A percentile compares a stretch with the other conserved stretches of the same genome.
phyloP scores from a whole-genome alignment of 1,284 basidiomycete species.

The Puccinia polysora region DNA sequence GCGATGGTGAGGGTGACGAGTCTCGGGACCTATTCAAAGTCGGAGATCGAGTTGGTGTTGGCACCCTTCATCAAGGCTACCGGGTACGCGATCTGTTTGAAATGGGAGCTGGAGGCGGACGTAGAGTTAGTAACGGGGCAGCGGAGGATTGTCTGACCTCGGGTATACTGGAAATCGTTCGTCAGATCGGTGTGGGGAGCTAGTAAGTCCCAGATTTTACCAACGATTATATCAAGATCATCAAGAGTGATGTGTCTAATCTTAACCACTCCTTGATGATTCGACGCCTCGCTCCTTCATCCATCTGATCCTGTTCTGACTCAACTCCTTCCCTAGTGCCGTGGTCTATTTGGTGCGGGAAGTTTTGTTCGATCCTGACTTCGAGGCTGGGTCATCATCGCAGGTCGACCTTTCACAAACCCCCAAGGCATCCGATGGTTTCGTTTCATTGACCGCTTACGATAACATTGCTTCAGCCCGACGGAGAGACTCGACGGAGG shows the following conservation, averaged over 20 bases:
- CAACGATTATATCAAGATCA: too few species aligned
- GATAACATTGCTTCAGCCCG: constrained; percentile 44
- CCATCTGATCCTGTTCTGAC: neutral
- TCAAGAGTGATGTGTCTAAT: too few species aligned
- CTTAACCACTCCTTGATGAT: neutral
- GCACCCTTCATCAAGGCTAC: constrained; percentile 39
- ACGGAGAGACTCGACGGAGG: constrained; percentile 21
- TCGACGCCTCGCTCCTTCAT: neutral
- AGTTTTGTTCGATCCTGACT: constrained; percentile 62
- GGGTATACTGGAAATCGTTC: constrained; percentile 35
- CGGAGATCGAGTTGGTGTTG: constrained; percentile 39
- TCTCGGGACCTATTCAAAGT: constrained; percentile 28
- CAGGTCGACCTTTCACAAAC: constrained; percentile 43
- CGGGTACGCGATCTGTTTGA: constrained; percentile 34
- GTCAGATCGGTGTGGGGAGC: constrained; percentile 41
- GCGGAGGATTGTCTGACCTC: neutral
- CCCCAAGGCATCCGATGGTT: constrained; percentile 24
- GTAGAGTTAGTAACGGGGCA: constrained; percentile 7
- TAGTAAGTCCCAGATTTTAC: constrained; percentile 27
- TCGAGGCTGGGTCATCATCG: constrained; percentile 49
- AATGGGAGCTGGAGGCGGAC: neutral
- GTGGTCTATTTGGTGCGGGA: constrained; percentile 83
- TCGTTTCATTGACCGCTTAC: constrained; percentile 55
- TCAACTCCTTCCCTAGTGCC: constrained; percentile 22
- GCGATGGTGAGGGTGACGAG: constrained; percentile 2